Evolutionary conservation across 192 early-diverging fungal species (phyloP), one percentile per base, ranked within the genome.

Genomic region (Spinellus fusiger): DNA sequence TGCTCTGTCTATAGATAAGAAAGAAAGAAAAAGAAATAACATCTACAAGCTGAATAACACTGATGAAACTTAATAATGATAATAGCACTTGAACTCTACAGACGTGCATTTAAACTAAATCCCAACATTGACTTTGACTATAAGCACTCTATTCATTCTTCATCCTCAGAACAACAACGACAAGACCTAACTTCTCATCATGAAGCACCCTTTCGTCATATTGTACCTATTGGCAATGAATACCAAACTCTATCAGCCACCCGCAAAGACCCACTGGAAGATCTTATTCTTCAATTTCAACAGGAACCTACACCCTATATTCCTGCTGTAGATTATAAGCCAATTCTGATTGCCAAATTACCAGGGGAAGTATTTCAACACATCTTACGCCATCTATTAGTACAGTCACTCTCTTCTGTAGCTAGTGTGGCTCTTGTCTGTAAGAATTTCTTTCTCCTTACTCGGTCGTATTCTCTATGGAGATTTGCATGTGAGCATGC

Each of bases 351-450:
- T 35, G 47, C 67, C 29, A 69, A 60, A 28, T 49, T 77, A 35
- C 75, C 75, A 66, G 64, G 57, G 50, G 75, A 77, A 37, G 38
- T 70, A 22, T 60, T 73, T 23, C 54, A 64, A 10, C 53, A 53
- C 20, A 66, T 77, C 1, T 33, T 73, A 18, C 20, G 60, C 6
- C 51, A 64, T 16, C 18, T 73, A 6, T 34, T 65, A 6, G n/a
- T 67, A 0, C 34, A 52, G 23, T 69, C 62, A 15, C 33, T 73
- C n/a, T 50, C 56, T 2, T 63, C 64, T 28, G 48, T 77, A 40
- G 54, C 64, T 7, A 48, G 40, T 12, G 61, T 73, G 66, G 66
- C 67, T n/a, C 49, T 70, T 18, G 55, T 46, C 1, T 77, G 75
- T 34, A 73, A 70, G 47, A 63, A 62, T 28, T 77, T 77, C 20